Conservation (phyloP, 768 basidiomycete species). For the Suillus discolor region DNA sequence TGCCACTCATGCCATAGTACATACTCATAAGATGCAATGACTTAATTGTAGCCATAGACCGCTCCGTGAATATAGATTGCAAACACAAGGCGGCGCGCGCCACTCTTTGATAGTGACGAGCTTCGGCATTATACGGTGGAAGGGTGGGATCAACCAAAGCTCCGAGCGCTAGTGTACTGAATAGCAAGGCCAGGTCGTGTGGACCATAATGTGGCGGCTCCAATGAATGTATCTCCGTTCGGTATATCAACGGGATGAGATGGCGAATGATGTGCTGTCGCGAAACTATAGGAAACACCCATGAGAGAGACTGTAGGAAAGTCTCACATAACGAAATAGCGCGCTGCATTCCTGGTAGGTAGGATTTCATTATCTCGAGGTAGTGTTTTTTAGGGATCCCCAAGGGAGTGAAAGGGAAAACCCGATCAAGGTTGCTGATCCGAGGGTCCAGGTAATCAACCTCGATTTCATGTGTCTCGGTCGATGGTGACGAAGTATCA, state of each 20-base stretch:
- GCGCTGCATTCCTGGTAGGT: constrained; percentile 45
- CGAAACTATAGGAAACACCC: constrained; percentile 53
- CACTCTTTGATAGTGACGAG: constrained; percentile 53
- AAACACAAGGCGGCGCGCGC: constrained; percentile 49
- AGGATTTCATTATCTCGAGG: constrained; percentile 45
- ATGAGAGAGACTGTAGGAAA: constrained; percentile 50
- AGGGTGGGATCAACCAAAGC: constrained; percentile 49
- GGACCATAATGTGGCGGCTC: constrained; percentile 37
- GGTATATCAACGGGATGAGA: constrained; percentile 49
- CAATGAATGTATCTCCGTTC: constrained; percentile 7
- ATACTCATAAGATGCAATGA: constrained; percentile 55
- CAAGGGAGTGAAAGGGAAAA: constrained; percentile 48
- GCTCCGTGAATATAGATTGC: constrained; percentile 45
- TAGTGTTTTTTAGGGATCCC: constrained; percentile 37
- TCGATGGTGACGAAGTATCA: constrained; percentile 10
- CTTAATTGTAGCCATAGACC: constrained; percentile 51
- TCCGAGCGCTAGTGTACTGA: constrained; percentile 50
- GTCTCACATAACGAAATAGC: constrained; percentile 47
- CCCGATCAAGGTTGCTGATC: constrained; percentile 43
- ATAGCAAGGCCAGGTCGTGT: constrained; percentile 51
- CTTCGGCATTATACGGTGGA: constrained; percentile 51
- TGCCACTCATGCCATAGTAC: constrained; percentile 55
- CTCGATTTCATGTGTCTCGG: constrained; percentile 40
- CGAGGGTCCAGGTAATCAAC: constrained; percentile 47
- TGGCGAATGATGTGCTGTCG: constrained; percentile 46